Percentiles rank a stretch among this genome's conserved stretches.
phyloP scores from a whole-genome alignment of 805 yeast genomes.

The Candida orba region DNA sequence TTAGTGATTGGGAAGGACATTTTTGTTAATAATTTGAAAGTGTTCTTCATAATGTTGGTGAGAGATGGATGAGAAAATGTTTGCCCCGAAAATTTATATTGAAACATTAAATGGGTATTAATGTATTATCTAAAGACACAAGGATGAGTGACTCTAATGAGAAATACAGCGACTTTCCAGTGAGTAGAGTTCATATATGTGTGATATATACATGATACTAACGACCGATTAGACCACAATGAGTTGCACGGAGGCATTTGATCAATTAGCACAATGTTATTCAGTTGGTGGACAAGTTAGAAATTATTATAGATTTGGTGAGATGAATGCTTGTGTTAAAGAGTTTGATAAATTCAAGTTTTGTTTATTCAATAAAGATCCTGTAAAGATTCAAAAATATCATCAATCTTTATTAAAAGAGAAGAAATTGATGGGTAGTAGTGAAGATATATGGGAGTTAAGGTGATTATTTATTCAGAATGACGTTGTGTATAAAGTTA shows the following conservation, averaged over 20 bases:
- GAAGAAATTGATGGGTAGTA: conserved; percentile 59
- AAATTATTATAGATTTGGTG: conserved; percentile 78
- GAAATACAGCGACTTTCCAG: conserved; percentile 19
- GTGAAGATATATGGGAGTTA: conserved; percentile 79
- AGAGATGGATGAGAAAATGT: too few species aligned
- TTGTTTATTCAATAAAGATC: conserved; percentile 57
- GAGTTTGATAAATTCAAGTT: conserved; percentile 75
- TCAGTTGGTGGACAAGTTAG: conserved; percentile 88
- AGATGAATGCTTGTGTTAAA: conserved; percentile 60
- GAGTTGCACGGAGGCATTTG: conserved; percentile 79
- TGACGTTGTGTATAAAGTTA: neutral
- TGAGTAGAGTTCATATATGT: conserved; percentile 3
- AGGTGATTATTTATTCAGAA: conserved; percentile 1
- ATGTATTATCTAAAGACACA: too few species aligned
- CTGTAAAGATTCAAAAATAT: conserved; percentile 62
- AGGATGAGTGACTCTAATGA: too few species aligned
- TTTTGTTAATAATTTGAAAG: neutral
- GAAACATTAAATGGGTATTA: too few species aligned
- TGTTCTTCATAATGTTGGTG: neutral
- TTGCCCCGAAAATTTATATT: too few species aligned
- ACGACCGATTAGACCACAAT: conserved; percentile 31
- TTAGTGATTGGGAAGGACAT: conserved; percentile 8
- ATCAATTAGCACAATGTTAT: conserved; percentile 78
- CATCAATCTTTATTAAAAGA: conserved; percentile 57
- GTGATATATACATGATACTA: neutral